Percentiles rank a stretch among this genome's conserved stretches.
Evolutionary conservation across 1,284 basidiomycete genomes (phyloP).

Genomic region (Pyrrhoderma lamaoense): DNA sequence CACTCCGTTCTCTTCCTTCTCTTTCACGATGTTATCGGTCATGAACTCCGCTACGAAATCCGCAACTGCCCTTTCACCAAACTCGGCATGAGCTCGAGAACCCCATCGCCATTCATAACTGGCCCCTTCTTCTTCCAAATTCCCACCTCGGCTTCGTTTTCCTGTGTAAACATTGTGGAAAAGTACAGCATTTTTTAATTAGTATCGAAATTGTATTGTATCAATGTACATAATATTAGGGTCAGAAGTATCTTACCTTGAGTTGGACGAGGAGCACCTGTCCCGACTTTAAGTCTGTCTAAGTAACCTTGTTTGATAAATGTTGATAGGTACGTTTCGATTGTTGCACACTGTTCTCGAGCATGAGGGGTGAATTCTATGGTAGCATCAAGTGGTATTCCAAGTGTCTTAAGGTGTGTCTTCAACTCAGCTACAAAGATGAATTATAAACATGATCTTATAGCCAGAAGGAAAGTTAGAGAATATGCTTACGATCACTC

Average conservation of each 20-base stretch:
- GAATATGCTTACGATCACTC: conserved; percentile 52
- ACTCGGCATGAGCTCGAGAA: conserved; percentile 59
- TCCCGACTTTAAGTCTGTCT: conserved; percentile 32
- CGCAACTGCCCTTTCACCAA: conserved; percentile 60
- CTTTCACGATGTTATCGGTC: conserved; percentile 36
- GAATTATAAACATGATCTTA: conserved; percentile 12
- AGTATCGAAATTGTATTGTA: no score
- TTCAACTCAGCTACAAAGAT: conserved; percentile 47
- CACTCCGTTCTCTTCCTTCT: conserved; percentile 34
- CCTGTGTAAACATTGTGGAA: conserved; percentile 22
- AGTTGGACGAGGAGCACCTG: conserved; percentile 7
- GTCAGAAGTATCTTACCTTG: conserved; percentile 10
- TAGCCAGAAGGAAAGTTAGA: not conserved
- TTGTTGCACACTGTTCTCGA: conserved; percentile 37
- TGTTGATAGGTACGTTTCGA: conserved; percentile 51
- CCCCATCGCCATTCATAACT: conserved; percentile 77
- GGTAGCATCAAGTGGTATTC: conserved; percentile 37
- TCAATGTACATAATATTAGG: not conserved
- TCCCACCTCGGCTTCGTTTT: conserved; percentile 45
- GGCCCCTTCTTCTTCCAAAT: conserved; percentile 40
- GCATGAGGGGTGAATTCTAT: conserved; percentile 44
- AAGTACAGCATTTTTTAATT: not conserved
- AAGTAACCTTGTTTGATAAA: conserved; percentile 63
- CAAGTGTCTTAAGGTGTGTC: conserved; percentile 52
- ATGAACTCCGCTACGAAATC: conserved; percentile 71